Evolutionary conservation across 306 rosid species (phyloP).

Genomic region (apple (Malus domestica)): DNA sequence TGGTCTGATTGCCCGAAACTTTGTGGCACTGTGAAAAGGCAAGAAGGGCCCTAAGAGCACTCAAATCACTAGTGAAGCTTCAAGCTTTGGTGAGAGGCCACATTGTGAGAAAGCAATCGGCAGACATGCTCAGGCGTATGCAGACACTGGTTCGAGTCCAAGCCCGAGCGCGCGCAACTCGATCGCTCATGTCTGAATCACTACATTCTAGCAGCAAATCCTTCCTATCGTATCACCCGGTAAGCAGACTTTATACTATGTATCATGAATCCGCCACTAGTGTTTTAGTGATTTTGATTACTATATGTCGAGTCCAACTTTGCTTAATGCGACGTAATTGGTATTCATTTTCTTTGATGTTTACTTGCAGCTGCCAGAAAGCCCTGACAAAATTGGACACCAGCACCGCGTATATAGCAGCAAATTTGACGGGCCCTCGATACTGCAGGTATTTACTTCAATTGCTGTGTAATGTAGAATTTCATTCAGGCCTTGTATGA

Average conservation of each 20-base stretch:
- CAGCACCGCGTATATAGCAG: conserved; percentile 37
- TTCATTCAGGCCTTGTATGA: background rate
- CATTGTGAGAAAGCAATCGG: conserved; percentile 80
- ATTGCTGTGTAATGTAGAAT: background rate
- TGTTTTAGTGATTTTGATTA: background rate
- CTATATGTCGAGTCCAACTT: background rate
- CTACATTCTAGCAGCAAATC: conserved; percentile 45
- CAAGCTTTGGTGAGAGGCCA: conserved; percentile 92
- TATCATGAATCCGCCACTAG: background rate
- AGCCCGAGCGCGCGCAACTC: conserved; percentile 65
- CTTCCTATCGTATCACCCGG: conserved; percentile 43
- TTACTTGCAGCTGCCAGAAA: conserved; percentile 45
- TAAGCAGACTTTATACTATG: conserved; percentile 19
- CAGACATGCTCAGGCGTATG: conserved; percentile 90
- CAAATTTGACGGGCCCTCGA: conserved; percentile 58
- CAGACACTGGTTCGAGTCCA: conserved; percentile 86
- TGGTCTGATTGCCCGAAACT: background rate
- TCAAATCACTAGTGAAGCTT: conserved; percentile 83
- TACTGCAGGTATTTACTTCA: conserved; percentile 52
- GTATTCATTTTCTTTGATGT: background rate
- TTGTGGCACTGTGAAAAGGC: conserved; percentile 45
- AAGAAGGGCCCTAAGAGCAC: conserved; percentile 89
- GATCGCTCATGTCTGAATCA: conserved; percentile 42
- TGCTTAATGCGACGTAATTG: background rate
- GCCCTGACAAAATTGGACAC: conserved; percentile 29